phyloP scores from a whole-genome alignment of 495 filamentous ascomycete genomes.

The Thermothielavioides terrestris region DNA sequence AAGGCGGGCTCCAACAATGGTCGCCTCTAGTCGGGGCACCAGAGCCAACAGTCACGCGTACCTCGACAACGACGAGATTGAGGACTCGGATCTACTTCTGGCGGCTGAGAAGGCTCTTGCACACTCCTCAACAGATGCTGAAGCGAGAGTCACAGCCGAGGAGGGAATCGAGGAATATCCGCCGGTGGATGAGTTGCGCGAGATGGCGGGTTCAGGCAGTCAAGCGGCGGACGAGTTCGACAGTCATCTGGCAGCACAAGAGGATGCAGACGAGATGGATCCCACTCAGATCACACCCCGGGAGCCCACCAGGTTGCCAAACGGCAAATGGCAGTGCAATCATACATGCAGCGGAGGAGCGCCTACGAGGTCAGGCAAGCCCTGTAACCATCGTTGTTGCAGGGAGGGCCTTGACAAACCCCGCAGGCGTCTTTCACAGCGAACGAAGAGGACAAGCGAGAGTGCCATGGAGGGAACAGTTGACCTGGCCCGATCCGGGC shows the following conservation, averaged over 20 bases:
- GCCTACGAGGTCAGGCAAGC: constrained; percentile 49
- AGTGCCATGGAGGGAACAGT: not conserved
- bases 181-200: constrained; percentile 24
- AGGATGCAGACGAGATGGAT: constrained; percentile 9
- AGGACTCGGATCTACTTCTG: constrained; percentile 20
- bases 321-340: constrained; percentile 84
- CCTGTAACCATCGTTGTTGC: constrained; percentile 66
- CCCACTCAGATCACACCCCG: constrained; percentile 16
- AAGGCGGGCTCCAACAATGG: not conserved
- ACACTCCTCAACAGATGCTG: not conserved
- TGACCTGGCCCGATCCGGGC: not conserved
- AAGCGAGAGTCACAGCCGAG: constrained; percentile 7
- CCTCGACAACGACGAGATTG: constrained; percentile 14
- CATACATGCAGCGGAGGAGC: constrained; percentile 65
- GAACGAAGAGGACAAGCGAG: constrained; percentile 19
- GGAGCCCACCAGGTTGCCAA: constrained; percentile 53
- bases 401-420: constrained; percentile 77
- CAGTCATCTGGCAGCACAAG: constrained; percentile 1
- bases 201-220: constrained; percentile 1
- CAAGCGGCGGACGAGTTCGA: constrained; percentile 32
- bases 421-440: constrained; percentile 47
- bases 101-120: constrained; percentile 14
- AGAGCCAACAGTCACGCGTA: constrained; percentile 1
- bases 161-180: constrained; percentile 21
- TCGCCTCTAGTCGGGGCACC: not conserved